Evolutionary conservation across 2,329 filamentous ascomycete species (phyloP).

Genomic region (Metarhizium brunneum): DNA sequence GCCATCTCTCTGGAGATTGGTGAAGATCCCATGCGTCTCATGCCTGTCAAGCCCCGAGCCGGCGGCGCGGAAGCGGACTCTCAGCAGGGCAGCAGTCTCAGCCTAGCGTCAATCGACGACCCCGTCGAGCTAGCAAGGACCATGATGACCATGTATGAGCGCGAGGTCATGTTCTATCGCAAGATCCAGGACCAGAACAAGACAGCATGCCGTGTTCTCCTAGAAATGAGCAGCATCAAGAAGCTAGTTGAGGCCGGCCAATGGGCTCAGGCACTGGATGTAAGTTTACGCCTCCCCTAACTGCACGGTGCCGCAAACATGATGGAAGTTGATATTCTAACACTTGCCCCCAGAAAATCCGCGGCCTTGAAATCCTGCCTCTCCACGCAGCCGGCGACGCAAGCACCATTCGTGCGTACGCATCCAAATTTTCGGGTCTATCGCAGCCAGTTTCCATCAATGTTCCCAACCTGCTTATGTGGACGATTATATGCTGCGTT

Average conservation of each 20-base stretch:
- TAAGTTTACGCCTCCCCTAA: slow-evolving; percentile 27
- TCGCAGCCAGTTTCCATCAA: slow-evolving; percentile 78
- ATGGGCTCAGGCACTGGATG: slow-evolving; percentile 50
- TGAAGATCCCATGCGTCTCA: slow-evolving; percentile 66
- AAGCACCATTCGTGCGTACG: slow-evolving; percentile 66
- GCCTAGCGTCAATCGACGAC: slow-evolving; percentile 50
- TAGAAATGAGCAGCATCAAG: slow-evolving; percentile 55
- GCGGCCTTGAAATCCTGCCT: slow-evolving; percentile 68
- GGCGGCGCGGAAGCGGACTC: slow-evolving; percentile 12
- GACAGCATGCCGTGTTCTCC: slow-evolving; percentile 44
- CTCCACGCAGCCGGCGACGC: slow-evolving; percentile 67
- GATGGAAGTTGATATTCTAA: slow-evolving; percentile 8
- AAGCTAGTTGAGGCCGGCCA: slow-evolving; percentile 41
- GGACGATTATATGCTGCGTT: slow-evolving; percentile 83
- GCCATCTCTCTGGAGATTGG: slow-evolving; percentile 80
- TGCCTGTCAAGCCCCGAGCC: slow-evolving; percentile 67
- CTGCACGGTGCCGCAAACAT: not conserved
- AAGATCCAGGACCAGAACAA: slow-evolving; percentile 48
- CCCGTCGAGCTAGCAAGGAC: slow-evolving; percentile 49
- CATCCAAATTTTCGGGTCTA: slow-evolving; percentile 70
- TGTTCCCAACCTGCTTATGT: slow-evolving; percentile 84
- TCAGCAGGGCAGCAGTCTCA: slow-evolving; percentile 43
- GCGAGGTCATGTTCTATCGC: slow-evolving; percentile 51
- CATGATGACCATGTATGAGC: slow-evolving; percentile 55
- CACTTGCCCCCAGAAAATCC: slow-evolving; percentile 52